A percentile compares a stretch with the other conserved stretches of the same genome.
These are phyloP conservation scores for Globisporangium barbulae DNA, from an alignment of 352 stramenopile species.

Conservation along the genomic window DNA sequence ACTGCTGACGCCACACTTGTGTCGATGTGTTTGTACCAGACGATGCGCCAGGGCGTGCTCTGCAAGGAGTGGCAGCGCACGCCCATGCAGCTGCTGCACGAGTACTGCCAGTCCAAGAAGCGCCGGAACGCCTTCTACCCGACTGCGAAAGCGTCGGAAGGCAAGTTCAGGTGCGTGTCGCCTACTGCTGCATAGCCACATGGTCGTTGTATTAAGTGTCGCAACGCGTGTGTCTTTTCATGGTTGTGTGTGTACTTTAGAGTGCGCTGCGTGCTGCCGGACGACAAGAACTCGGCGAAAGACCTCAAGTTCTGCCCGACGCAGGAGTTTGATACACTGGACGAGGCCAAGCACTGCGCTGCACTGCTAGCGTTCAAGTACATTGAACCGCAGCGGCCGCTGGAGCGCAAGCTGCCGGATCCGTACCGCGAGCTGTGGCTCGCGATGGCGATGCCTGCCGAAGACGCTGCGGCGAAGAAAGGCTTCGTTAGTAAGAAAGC, in stretches of 20 bases:
- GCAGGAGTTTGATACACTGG: slow-evolving; percentile 72
- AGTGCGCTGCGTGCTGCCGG: slow-evolving; percentile 87
- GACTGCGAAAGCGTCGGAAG: slow-evolving; percentile 37
- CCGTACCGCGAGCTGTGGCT: slow-evolving; percentile 95
- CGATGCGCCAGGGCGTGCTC: slow-evolving; percentile 76
- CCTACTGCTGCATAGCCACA: neutral
- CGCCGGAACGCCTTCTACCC: slow-evolving; percentile 71
- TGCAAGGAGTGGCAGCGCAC: slow-evolving; percentile 94
- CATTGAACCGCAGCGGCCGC: slow-evolving; percentile 90
- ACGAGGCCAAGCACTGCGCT: slow-evolving; percentile 91
- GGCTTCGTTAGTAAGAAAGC: slow-evolving; percentile 7
- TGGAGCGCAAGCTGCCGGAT: slow-evolving; percentile 96
- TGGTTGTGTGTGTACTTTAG: slow-evolving; percentile 18
- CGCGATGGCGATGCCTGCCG: slow-evolving; percentile 22
- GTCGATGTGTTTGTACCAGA: slow-evolving; percentile 19
- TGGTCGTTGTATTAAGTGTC: neutral
- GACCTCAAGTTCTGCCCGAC: slow-evolving; percentile 91
- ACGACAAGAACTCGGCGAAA: slow-evolving; percentile 92
- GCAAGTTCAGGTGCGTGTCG: slow-evolving; percentile 24
- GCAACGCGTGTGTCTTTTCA: neutral
- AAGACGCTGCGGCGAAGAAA: slow-evolving; percentile 15
- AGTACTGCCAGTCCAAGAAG: slow-evolving; percentile 94
- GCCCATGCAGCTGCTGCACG: slow-evolving; percentile 91
- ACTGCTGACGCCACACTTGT: neutral
- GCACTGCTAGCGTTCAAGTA: slow-evolving; percentile 94